phyloP scores from a whole-genome alignment of 1,284 basidiomycete genomes.

The Moesziomyces antarcticus region DNA sequence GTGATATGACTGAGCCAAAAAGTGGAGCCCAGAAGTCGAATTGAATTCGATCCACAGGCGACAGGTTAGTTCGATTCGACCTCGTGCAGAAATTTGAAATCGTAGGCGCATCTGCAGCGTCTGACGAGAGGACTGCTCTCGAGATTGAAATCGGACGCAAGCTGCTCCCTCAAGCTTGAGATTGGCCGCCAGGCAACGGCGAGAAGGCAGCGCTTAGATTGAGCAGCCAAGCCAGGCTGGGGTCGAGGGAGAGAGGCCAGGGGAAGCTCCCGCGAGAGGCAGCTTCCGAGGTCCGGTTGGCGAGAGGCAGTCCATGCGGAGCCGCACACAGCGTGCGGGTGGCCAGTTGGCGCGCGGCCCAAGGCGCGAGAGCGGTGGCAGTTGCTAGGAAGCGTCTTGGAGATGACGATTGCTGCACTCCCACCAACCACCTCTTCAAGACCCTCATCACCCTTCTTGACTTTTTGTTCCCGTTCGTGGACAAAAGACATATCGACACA shows the following conservation, averaged over 20 bases:
- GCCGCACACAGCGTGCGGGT: background rate
- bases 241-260: background rate
- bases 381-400: constrained; percentile 30
- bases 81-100: no score
- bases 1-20: no score
- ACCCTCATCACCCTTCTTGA: constrained; percentile 33
- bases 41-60: no score
- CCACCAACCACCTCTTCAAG: constrained; percentile 50
- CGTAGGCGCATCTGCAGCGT: no score
- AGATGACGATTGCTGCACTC: constrained; percentile 39
- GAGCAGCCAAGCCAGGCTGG: background rate
- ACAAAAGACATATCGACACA: constrained; percentile 46
- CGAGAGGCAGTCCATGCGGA: background rate
- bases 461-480: constrained; percentile 38
- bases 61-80: no score
- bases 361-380: no score
- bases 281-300: background rate
- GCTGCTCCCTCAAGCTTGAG: background rate
- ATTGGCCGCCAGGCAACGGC: background rate
- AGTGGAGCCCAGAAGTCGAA: no score
- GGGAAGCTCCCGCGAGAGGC: background rate
- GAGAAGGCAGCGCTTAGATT: background rate
- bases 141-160: background rate
- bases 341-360: background rate
- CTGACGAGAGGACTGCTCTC: background rate